These are phyloP conservation scores for Trametes sp. DNA, from an alignment of 1,284 basidiomycete species.

Conservation along the genomic window DNA sequence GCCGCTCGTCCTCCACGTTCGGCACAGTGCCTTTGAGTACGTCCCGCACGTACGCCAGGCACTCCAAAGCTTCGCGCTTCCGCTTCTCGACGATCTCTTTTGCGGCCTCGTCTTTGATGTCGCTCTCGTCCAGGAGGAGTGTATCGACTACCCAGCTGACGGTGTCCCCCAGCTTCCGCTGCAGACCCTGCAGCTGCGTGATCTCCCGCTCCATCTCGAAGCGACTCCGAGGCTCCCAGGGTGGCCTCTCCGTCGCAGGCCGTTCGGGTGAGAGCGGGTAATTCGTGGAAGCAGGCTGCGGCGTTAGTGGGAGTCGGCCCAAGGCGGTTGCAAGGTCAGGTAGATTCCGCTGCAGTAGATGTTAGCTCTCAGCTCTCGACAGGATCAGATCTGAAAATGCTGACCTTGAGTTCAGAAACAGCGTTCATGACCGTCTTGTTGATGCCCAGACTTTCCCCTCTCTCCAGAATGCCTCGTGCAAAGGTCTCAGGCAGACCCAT, in stretches of 20 bases:
- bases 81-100: conserved; percentile 49
- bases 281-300: conserved; percentile 50
- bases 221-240: conserved; percentile 70
- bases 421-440: conserved; percentile 82
- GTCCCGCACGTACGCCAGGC: conserved; percentile 76
- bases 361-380: conserved; percentile 14
- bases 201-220: conserved; percentile 74
- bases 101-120: conserved; percentile 49
- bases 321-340: conserved; percentile 80
- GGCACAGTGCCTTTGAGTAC: conserved; percentile 62
- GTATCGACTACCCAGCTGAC: conserved; percentile 76
- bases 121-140: conserved; percentile 64
- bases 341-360: conserved; percentile 70
- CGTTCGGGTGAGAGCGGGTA: conserved; percentile 74
- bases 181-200: conserved; percentile 55
- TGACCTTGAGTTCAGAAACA: conserved; percentile 74
- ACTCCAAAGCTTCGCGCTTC: conserved; percentile 74
- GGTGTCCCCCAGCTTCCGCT: conserved; percentile 70
- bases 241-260: conserved; percentile 59
- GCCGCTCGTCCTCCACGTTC: conserved; percentile 67
- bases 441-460: conserved; percentile 80
- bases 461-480: conserved; percentile 74
- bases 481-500: conserved; percentile 72
- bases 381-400: conserved; percentile 31
- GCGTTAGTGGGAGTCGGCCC: conserved; percentile 56